These are phyloP conservation scores for Yamadazyma oceani DNA, from an alignment of 1,139 yeast species.

Conservation along the genomic window DNA sequence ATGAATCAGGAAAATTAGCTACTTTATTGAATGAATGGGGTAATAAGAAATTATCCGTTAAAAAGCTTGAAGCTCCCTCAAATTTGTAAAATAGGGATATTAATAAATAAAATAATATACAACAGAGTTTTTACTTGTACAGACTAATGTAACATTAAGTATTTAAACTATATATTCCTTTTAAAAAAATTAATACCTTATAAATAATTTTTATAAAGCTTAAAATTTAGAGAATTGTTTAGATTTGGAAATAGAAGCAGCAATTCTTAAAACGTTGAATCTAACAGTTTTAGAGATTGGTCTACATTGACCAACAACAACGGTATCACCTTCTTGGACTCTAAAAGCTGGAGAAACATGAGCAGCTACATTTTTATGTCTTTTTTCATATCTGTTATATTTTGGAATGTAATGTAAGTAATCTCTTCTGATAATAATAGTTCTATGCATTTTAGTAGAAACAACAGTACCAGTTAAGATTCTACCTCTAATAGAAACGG, in stretches of 20 bases:
- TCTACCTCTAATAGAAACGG: conserved; percentile 98
- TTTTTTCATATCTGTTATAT: conserved; percentile 99
- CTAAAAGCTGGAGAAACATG: conserved; percentile 99
- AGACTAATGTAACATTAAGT: conserved; percentile 21
- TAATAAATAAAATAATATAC: conserved; percentile 3
- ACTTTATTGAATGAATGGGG: conserved; percentile 62
- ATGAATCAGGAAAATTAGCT: conserved; percentile 53
- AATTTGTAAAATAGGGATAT: conserved; percentile 22
- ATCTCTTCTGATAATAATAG: conserved; percentile 99
- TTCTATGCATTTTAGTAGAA: conserved; percentile 99
- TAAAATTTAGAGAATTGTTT: conserved; percentile 97
- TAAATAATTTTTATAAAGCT: conserved; percentile 26
- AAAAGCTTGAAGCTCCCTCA: conserved; percentile 56
- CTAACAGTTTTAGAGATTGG: conserved; percentile 99
- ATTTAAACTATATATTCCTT: conserved; percentile 9
- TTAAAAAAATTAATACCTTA: not conserved
- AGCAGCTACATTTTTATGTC: conserved; percentile 99
- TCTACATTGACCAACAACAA: conserved; percentile 99
- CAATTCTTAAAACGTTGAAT: conserved; percentile 98
- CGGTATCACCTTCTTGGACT: conserved; percentile 98
- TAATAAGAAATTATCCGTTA: conserved; percentile 52
- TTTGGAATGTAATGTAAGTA: conserved; percentile 99
- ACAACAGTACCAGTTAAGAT: conserved; percentile 98
- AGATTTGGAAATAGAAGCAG: conserved; percentile 84
- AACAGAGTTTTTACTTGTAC: conserved; percentile 3